Evolutionary conservation across 192 early-diverging fungal species (phyloP), one percentile per base, ranked within the genome.

Genomic region (Piromyces finnis): DNA sequence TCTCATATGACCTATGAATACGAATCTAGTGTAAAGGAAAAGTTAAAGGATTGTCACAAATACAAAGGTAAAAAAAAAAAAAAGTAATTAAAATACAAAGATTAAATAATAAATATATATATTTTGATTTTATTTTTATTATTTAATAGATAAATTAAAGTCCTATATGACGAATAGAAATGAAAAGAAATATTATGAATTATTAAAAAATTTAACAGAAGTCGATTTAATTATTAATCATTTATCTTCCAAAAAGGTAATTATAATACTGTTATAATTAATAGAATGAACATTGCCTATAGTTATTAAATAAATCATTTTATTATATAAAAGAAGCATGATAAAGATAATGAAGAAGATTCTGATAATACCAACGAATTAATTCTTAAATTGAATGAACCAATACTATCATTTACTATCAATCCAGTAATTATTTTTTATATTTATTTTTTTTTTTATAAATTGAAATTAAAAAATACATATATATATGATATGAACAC

Each of bases 361-460:
- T 22, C 18, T 22, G 41, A 51, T 51, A 51, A 51, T 4, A 14
- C 6, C 3, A 15, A 51, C 22, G 41, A 51, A 51, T 51, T 51
- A 22, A 22, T 51, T 22, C 41, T 51, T 22, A 51, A 22, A 51
- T 22, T 51, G 22, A 51, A 51, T 22, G 41, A 51, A 51, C 41
- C 41, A 51, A 51, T 51, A 51, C 13, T 51, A 22, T 51, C 83
- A 14, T 90, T 92, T 30, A 83, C 85, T 26, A 86, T 89, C 32
- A 90, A 91, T 78, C 82, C 86, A 30, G 88, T 91, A 86, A 81
- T 39, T 30, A 27, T 85, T 86, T 29, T 27, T 81, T 26, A 29
- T 27, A 12, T 7, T 82, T 22, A 28, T 26, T 87, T 86, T 77
- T 83, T 83, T 26, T 29, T 4, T 59, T 12, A 78, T 5, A 35